Conservation (phyloP, 495 filamentous ascomycete genomes). For the Neurospora sp. region DNA sequence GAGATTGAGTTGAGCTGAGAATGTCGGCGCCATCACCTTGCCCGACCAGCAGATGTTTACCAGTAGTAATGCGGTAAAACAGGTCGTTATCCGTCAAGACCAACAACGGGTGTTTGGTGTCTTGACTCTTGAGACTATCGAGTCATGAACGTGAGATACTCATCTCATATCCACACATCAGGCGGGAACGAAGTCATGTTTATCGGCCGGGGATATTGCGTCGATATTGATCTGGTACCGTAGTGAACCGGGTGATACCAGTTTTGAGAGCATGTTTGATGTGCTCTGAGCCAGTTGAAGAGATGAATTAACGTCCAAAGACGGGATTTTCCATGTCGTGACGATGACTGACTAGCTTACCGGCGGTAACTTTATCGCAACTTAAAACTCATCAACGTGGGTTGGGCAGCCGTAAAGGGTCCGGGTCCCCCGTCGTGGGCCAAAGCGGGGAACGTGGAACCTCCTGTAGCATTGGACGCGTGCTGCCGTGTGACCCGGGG, state of each 20-base stretch:
- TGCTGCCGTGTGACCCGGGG: background rate
- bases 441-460: background rate
- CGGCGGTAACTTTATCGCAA: background rate
- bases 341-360: background rate
- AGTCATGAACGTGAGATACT: background rate
- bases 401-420: background rate
- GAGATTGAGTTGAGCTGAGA: background rate
- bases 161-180: background rate
- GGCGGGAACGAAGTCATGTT: background rate
- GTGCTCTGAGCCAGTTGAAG: background rate
- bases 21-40: background rate
- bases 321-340: too few species aligned
- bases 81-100: background rate
- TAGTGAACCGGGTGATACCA: background rate
- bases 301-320: too few species aligned
- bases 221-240: background rate
- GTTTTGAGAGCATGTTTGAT: background rate
- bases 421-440: background rate
- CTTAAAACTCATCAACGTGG: background rate
- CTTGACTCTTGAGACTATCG: background rate
- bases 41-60: background rate
- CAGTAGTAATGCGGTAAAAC: background rate
- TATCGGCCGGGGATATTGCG: background rate
- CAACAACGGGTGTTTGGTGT: background rate
- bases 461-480: background rate